A percentile compares a stretch with the other conserved stretches of the same genome.
Conservation (phyloP, 106 monocot genomes). For the Acanthochlamys bracteata region DNA sequence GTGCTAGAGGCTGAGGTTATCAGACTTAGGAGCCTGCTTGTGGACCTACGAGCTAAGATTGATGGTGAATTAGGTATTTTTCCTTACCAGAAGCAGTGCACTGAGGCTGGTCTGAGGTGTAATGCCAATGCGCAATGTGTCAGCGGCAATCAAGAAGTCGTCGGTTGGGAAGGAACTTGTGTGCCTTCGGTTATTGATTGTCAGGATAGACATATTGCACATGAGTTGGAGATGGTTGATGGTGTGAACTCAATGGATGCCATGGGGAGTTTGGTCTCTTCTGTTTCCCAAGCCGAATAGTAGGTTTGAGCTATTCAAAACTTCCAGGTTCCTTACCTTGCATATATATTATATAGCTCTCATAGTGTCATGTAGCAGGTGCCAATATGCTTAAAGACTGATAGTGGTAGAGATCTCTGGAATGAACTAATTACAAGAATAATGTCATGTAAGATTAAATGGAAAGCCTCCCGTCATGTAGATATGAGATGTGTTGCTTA, state of each 20-base stretch:
- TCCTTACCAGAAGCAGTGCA: constrained; percentile 54
- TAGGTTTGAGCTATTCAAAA: constrained; percentile 3
- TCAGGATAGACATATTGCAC: constrained; percentile 7
- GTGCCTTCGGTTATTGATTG: constrained; percentile 28
- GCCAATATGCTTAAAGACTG: not conserved
- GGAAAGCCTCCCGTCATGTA: not conserved
- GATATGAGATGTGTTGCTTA: not conserved
- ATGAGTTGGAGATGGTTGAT: constrained; percentile 11
- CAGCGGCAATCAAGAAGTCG: constrained; percentile 4
- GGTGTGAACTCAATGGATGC: constrained; percentile 17
- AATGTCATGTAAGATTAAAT: not conserved
- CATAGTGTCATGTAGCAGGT: not conserved
- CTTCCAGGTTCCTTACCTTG: not conserved
- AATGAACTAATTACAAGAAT: not conserved
- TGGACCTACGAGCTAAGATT: constrained; percentile 56
- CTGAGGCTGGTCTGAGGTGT: constrained; percentile 21
- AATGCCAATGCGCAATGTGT: constrained; percentile 13
- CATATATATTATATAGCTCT: not conserved
- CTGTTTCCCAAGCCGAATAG: constrained; percentile 6
- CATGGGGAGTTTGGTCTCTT: constrained; percentile 6
- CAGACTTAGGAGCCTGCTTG: constrained; percentile 44
- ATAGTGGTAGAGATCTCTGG: not conserved
- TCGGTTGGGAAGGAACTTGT: constrained; percentile 33
- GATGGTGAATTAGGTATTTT: constrained; percentile 54
- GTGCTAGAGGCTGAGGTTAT: constrained; percentile 70